These are phyloP conservation scores for Lepraria neglecta DNA, from an alignment of 495 filamentous ascomycete species.

Conservation along the genomic window DNA sequence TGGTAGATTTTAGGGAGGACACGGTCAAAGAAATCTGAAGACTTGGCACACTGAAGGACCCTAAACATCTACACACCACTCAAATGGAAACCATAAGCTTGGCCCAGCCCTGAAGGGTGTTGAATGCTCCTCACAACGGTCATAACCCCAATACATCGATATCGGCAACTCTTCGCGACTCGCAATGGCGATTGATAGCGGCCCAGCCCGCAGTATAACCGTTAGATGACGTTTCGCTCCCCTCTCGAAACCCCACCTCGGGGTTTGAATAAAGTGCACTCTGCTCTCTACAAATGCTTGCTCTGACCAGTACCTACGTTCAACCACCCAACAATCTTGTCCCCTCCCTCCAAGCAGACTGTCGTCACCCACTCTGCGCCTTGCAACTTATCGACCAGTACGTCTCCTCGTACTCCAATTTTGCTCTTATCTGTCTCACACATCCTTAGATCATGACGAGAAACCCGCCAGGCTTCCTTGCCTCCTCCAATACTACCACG, in stretches of 20 bases:
- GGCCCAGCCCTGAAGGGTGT: not conserved
- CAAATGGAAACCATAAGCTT: not conserved
- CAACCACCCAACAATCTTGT: not conserved
- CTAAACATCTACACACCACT: not conserved
- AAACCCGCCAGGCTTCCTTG: constrained; percentile 1
- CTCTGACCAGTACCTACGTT: not conserved
- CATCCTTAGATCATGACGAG: not conserved
- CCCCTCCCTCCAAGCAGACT: not conserved
- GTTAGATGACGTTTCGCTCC: not conserved
- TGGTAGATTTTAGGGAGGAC: not conserved
- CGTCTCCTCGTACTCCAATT: not conserved
- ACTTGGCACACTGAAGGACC: not conserved
- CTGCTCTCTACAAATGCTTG: not conserved
- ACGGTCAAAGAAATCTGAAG: not conserved
- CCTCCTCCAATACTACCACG: not conserved
- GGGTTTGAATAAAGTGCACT: not conserved
- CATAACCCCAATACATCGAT: not conserved
- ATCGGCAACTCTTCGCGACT: not conserved
- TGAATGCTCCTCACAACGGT: not conserved
- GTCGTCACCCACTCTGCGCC: not conserved
- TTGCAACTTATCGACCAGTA: not conserved
- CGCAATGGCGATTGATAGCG: not conserved
- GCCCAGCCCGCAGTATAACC: not conserved
- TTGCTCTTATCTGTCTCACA: not conserved
- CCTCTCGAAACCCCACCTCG: not conserved